A percentile compares a stretch with the other conserved stretches of the same genome.
Evolutionary conservation across 2,329 filamentous ascomycete genomes (phyloP).

Genomic region (Diaporthe vaccinii): DNA sequence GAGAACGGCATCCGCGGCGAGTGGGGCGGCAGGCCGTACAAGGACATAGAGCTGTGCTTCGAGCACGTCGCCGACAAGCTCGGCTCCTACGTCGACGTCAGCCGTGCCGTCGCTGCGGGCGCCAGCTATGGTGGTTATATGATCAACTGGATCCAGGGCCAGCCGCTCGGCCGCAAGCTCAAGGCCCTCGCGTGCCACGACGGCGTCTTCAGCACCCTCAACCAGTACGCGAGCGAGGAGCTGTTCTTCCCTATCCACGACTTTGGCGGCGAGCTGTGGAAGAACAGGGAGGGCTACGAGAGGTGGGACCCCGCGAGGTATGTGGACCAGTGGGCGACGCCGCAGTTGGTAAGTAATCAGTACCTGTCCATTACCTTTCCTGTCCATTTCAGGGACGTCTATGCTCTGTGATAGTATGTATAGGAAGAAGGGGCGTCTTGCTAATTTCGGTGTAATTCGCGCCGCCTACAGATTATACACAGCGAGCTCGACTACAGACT

Average conservation of each 20-base stretch:
- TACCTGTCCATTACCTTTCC: too few species aligned
- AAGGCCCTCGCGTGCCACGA: slow-evolving; percentile 91
- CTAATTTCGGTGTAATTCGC: neutral
- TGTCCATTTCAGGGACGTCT: too few species aligned
- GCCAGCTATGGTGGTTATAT: slow-evolving; percentile 83
- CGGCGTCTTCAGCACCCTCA: slow-evolving; percentile 82
- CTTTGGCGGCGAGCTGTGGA: slow-evolving; percentile 73
- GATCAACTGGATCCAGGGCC: slow-evolving; percentile 94
- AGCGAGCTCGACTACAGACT: slow-evolving; percentile 76
- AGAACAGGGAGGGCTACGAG: slow-evolving; percentile 73
- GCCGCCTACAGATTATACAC: slow-evolving; percentile 69
- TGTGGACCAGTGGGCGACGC: slow-evolving; percentile 83
- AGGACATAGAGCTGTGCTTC: slow-evolving; percentile 84
- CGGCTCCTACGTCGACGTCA: slow-evolving; percentile 75
- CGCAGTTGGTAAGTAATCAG: slow-evolving; percentile 75
- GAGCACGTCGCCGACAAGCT: slow-evolving; percentile 78
- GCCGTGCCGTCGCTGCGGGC: slow-evolving; percentile 78
- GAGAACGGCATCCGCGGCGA: slow-evolving; percentile 82
- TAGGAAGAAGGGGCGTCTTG: neutral
- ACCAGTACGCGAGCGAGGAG: slow-evolving; percentile 75
- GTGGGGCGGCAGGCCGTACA: slow-evolving; percentile 89
- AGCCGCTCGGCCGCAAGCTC: slow-evolving; percentile 85
- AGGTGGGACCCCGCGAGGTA: slow-evolving; percentile 77
- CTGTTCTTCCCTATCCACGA: slow-evolving; percentile 80
- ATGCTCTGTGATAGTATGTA: neutral